A percentile compares a stretch with the other conserved stretches of the same genome.
phyloP scores from a whole-genome alignment of 805 yeast genomes.

The Yarrowia sp. region DNA sequence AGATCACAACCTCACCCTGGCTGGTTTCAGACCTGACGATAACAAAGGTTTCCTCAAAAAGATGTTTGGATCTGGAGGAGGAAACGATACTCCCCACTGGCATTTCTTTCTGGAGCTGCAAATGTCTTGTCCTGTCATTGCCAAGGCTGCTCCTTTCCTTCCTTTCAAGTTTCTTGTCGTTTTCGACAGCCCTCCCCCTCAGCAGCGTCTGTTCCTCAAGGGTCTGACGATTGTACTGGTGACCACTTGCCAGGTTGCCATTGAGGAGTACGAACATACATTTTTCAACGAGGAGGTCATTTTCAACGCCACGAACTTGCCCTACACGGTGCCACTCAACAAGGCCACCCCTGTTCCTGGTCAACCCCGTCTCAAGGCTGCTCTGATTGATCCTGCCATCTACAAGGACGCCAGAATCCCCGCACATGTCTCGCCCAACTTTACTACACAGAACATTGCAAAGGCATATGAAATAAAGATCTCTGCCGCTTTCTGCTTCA shows the following conservation, averaged over 20 bases:
- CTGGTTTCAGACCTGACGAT: conserved; percentile 34
- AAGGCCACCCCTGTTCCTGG: conserved; percentile 21
- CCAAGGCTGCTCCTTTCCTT: conserved; percentile 39
- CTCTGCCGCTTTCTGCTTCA: conserved; percentile 47
- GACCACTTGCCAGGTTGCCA: conserved; percentile 47
- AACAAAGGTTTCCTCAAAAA: conserved; percentile 39
- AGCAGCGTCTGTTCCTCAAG: conserved; percentile 52
- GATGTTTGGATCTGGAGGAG: conserved; percentile 41
- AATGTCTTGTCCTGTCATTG: conserved; percentile 35
- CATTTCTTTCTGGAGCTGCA: conserved; percentile 41
- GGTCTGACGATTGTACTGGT: conserved; percentile 50
- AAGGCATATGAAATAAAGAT: conserved; percentile 55
- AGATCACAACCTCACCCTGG: conserved; percentile 42
- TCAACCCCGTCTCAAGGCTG: conserved; percentile 38
- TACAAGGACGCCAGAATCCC: conserved; percentile 57
- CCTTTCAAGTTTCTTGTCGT: conserved; percentile 44
- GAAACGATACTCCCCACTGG: conserved; percentile 38
- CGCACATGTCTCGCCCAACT: conserved; percentile 59
- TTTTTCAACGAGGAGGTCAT: conserved; percentile 45
- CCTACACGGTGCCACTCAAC: conserved; percentile 11
- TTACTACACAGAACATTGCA: conserved; percentile 62
- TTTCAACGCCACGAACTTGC: conserved; percentile 34
- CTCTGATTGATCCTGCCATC: conserved; percentile 42
- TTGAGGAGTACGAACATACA: conserved; percentile 45
- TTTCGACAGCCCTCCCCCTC: conserved; percentile 41